phyloP scores from a whole-genome alignment of 371 early-diverging fungal species.

The Dichotomocladium elegans region DNA sequence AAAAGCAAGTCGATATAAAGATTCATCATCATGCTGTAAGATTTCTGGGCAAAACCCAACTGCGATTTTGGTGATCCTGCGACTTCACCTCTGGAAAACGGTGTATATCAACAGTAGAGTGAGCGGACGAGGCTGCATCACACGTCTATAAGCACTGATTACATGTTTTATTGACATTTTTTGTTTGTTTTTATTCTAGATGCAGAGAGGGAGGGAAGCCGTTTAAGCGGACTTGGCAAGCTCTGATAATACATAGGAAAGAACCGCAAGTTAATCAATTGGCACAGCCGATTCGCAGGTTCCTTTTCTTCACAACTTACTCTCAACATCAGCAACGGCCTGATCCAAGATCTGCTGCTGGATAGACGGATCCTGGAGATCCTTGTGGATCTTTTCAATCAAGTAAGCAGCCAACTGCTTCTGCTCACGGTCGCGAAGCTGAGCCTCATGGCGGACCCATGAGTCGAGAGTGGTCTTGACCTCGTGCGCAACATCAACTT shows the following conservation, averaged over 20 bases:
- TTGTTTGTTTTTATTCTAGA: too few relatives aligned
- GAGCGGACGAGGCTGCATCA: too few relatives aligned
- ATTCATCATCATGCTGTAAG: too few relatives aligned
- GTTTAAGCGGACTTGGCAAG: slow-evolving; percentile 16
- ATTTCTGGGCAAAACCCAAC: too few relatives aligned
- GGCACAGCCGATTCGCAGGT: background rate
- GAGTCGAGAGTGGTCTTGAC: slow-evolving; percentile 88
- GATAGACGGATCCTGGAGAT: slow-evolving; percentile 77
- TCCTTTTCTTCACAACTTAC: slow-evolving; percentile 23
- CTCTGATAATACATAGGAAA: slow-evolving; percentile 4
- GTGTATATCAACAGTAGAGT: too few relatives aligned
- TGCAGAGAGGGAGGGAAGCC: too few relatives aligned
- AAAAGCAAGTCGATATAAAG: too few relatives aligned
- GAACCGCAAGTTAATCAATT: background rate
- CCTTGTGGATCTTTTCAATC: slow-evolving; percentile 80
- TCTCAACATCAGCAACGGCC: slow-evolving; percentile 50
- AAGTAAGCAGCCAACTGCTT: slow-evolving; percentile 81
- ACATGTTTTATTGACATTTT: too few relatives aligned
- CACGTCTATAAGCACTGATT: too few relatives aligned
- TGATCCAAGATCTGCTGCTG: slow-evolving; percentile 59
- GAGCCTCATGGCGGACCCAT: slow-evolving; percentile 95
- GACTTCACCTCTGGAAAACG: too few relatives aligned
- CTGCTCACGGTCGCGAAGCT: slow-evolving; percentile 92
- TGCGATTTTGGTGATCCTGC: too few relatives aligned
- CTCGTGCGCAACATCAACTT: slow-evolving; percentile 77